Percentiles rank a stretch among this genome's conserved stretches.
phyloP scores from a whole-genome alignment of 75 land plant genomes.

The Ceratopteris richardii region DNA sequence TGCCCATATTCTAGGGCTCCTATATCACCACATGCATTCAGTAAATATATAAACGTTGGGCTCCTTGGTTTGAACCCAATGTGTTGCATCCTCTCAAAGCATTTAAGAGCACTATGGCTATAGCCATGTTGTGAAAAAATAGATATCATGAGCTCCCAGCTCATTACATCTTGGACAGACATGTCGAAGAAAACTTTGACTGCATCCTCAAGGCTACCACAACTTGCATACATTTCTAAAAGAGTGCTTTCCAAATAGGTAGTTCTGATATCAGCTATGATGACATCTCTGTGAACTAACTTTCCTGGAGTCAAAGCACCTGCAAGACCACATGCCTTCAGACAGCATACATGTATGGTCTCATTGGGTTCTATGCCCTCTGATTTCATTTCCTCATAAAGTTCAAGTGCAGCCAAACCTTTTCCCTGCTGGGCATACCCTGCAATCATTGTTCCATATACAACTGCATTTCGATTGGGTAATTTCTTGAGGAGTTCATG shows the following conservation, averaged over 20 bases:
- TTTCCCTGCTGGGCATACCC: conserved; percentile 3
- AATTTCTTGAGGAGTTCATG: neutral
- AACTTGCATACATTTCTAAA: conserved; percentile 22
- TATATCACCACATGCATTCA: conserved; percentile 29
- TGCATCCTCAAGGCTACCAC: conserved; percentile 24
- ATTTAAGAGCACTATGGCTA: conserved; percentile 18
- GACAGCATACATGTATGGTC: neutral
- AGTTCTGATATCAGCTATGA: neutral
- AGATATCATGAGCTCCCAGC: conserved; percentile 29
- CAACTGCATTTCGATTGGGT: neutral
- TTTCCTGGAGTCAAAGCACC: neutral
- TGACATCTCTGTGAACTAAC: neutral
- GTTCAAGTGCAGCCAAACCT: neutral
- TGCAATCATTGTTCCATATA: neutral
- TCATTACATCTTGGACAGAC: conserved; percentile 3
- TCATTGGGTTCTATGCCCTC: neutral
- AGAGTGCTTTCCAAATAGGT: conserved; percentile 25
- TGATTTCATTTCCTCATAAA: neutral
- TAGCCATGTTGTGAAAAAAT: conserved; percentile 29
- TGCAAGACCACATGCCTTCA: conserved; percentile 2
- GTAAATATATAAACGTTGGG: conserved; percentile 12
- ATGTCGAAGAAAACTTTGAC: conserved; percentile 20
- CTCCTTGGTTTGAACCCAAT: conserved; percentile 8
- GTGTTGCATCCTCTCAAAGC: conserved; percentile 22
- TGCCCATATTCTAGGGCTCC: conserved; percentile 2